These are phyloP conservation scores for Oryza glaberrima DNA, from an alignment of 176 grass and related monocot genomes.

Conservation along the genomic window DNA sequence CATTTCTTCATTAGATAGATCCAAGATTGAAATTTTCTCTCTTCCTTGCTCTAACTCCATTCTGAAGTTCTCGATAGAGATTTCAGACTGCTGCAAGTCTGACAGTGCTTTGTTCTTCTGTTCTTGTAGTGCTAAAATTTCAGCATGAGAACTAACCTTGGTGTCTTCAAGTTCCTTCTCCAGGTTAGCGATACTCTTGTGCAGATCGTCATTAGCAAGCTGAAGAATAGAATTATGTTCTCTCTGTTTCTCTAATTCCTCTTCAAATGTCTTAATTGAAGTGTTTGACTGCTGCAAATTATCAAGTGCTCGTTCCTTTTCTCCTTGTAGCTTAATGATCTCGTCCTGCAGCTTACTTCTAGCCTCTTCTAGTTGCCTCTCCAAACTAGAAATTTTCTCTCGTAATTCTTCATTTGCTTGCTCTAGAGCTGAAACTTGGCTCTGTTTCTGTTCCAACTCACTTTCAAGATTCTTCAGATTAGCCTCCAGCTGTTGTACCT, in stretches of 20 bases:
- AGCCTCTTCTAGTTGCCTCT: constrained; percentile 47
- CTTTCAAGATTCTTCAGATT: constrained; percentile 40
- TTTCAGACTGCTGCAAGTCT: constrained; percentile 42
- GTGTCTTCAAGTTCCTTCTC: constrained; percentile 37
- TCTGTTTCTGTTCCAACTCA: constrained; percentile 42
- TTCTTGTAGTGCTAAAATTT: constrained; percentile 40
- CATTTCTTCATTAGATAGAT: constrained; percentile 47
- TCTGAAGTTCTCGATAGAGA: constrained; percentile 52
- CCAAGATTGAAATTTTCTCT: constrained; percentile 34
- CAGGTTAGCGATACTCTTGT: constrained; percentile 45
- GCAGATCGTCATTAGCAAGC: constrained; percentile 43
- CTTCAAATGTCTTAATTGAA: constrained; percentile 45
- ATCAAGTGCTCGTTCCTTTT: constrained; percentile 34
- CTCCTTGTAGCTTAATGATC: constrained; percentile 37
- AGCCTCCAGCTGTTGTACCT: constrained; percentile 46
- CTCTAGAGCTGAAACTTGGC: constrained; percentile 50
- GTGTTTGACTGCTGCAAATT: constrained; percentile 44
- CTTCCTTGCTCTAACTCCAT: constrained; percentile 48
- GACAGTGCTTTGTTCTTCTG: constrained; percentile 50
- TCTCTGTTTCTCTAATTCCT: constrained; percentile 46
- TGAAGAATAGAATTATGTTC: constrained; percentile 44
- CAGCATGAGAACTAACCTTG: constrained; percentile 29
- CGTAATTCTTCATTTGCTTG: constrained; percentile 48
- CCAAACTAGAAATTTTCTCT: constrained; percentile 44
- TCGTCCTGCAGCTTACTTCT: constrained; percentile 35